Percentiles rank a stretch among this genome's conserved stretches.
These are phyloP conservation scores for Phytophthora tubulina DNA, from an alignment of 352 stramenopile species.

Conservation along the genomic window DNA sequence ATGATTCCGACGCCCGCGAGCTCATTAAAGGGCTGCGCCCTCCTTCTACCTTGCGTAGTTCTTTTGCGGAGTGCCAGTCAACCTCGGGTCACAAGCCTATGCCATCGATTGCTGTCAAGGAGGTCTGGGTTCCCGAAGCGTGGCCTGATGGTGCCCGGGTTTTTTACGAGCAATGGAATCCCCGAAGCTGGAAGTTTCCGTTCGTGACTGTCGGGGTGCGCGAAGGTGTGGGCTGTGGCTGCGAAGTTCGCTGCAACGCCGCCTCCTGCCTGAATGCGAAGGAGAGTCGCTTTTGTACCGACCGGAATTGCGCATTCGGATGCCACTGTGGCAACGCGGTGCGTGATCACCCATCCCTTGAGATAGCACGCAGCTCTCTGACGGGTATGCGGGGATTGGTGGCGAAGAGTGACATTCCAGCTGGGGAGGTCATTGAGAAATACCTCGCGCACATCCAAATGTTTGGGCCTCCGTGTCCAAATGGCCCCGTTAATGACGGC, in stretches of 20 bases:
- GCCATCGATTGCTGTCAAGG: too few relatives aligned
- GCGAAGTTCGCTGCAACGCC: neutral
- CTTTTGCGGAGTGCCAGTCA: too few relatives aligned
- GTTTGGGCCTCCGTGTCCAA: neutral
- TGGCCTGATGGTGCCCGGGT: neutral
- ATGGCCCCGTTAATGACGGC: neutral
- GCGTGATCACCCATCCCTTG: neutral
- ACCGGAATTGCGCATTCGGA: neutral
- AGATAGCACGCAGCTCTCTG: neutral
- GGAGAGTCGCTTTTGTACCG: conserved; percentile 1
- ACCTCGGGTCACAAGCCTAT: too few relatives aligned
- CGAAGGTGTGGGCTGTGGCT: neutral
- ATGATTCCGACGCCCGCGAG: neutral
- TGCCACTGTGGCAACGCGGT: conserved; percentile 2
- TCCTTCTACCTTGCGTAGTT: too few relatives aligned
- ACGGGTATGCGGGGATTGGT: neutral
- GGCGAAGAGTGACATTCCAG: neutral
- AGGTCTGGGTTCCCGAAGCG: too few relatives aligned
- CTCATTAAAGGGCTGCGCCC: too few relatives aligned
- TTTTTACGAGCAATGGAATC: neutral
- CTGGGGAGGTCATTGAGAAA: neutral
- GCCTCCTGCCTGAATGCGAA: neutral
- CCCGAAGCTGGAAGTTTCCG: neutral
- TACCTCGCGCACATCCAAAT: neutral
- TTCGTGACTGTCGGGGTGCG: neutral